phyloP scores from a whole-genome alignment of 768 basidiomycete genomes.

The Tulasnella sp. region DNA sequence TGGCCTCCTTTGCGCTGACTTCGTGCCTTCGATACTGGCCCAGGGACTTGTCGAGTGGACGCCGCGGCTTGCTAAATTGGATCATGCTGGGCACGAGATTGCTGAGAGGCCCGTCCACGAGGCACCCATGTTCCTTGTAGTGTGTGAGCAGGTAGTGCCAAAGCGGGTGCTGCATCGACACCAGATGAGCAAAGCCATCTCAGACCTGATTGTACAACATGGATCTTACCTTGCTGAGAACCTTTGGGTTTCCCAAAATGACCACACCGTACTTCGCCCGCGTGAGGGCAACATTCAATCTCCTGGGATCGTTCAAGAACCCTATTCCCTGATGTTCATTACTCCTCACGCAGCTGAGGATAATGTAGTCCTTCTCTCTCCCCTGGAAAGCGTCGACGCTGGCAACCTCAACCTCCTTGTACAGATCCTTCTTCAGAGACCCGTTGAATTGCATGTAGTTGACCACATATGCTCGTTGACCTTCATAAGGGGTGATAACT shows the following conservation, averaged over 20 bases:
- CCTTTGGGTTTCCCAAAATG: conserved; percentile 99
- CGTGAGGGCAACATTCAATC: conserved; percentile 93
- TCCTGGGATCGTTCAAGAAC: conserved; percentile 94
- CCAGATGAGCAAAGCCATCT: conserved; percentile 6
- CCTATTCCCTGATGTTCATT: conserved; percentile 99
- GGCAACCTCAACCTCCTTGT: conserved; percentile 99
- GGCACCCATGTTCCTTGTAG: conserved; percentile 88
- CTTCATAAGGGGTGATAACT: conserved; percentile 97
- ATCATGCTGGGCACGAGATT: conserved; percentile 98
- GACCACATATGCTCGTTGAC: conserved; percentile 95
- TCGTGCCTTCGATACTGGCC: conserved; percentile 91
- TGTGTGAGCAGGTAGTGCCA: conserved; percentile 98
- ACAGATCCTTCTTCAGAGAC: conserved; percentile 96
- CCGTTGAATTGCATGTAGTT: conserved; percentile 99
- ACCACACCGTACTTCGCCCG: conserved; percentile 97
- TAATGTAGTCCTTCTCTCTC: conserved; percentile 99
- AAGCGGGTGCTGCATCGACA: conserved; percentile 68
- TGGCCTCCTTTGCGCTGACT: conserved; percentile 75
- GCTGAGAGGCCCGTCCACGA: conserved; percentile 93
- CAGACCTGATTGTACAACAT: not conserved
- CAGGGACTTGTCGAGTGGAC: conserved; percentile 78
- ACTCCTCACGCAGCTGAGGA: conserved; percentile 91
- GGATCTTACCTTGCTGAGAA: conserved; percentile 78
- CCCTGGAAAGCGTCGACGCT: conserved; percentile 99
- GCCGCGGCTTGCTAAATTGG: conserved; percentile 95